Percentiles rank a stretch among this genome's conserved stretches.
phyloP scores from a whole-genome alignment of 495 filamentous ascomycete species.

The Oidiodendron maius region DNA sequence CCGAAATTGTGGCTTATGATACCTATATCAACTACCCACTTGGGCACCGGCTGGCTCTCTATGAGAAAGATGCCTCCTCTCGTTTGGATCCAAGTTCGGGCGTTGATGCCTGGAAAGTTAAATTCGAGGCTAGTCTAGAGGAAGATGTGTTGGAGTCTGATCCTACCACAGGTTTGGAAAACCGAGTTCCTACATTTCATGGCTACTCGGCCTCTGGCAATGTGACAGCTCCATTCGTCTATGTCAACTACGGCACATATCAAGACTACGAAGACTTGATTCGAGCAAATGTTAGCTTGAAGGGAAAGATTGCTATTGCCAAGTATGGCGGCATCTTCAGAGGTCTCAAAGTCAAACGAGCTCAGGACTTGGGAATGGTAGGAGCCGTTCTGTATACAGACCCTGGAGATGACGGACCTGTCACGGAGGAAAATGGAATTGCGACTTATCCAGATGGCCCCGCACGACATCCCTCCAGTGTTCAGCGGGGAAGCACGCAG shows the following conservation, averaged over 20 bases:
- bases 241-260: conserved; percentile 84
- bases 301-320: conserved; percentile 80
- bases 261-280: conserved; percentile 79
- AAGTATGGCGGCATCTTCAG: conserved; percentile 87
- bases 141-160: conserved; percentile 89
- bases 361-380: conserved; percentile 87
- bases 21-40: conserved; percentile 87
- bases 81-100: conserved; percentile 7
- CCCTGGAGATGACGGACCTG: conserved; percentile 80
- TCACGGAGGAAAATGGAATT: conserved; percentile 76
- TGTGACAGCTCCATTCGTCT: conserved; percentile 73
- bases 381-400: conserved; percentile 83
- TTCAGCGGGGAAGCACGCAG: conserved; percentile 86
- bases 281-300: conserved; percentile 65
- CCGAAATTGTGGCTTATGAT: conserved; percentile 73
- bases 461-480: conserved; percentile 79
- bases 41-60: conserved; percentile 69
- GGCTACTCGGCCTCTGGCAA: conserved; percentile 91
- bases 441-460: conserved; percentile 80
- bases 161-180: conserved; percentile 59
- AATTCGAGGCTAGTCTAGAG: conserved; percentile 73
- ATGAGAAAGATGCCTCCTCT: conserved; percentile 42
- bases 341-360: conserved; percentile 87
- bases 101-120: conserved; percentile 47
- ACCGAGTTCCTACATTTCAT: conserved; percentile 89